These are phyloP conservation scores for Nowakowskiella sp. DNA, from an alignment of 192 early-diverging fungal genomes.

Conservation along the genomic window DNA sequence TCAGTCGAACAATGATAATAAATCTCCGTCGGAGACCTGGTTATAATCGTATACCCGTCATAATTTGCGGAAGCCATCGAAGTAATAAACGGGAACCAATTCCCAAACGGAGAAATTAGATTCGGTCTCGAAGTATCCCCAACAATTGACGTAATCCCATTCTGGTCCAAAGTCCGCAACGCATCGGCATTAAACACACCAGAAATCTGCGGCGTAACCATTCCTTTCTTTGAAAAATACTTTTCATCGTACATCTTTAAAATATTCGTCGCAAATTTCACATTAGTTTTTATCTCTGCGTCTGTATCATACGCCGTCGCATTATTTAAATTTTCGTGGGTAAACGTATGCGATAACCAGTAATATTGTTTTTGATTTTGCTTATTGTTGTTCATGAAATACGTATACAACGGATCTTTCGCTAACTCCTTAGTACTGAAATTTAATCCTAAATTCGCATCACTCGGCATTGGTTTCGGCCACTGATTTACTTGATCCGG, in stretches of 20 bases:
- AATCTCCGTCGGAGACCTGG: conserved; percentile 26
- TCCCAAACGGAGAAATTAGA: conserved; percentile 7
- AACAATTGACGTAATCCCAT: conserved; percentile 26
- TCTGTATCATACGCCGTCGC: conserved; percentile 22
- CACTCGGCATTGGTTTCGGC: too few relatives aligned
- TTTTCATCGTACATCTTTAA: conserved; percentile 9
- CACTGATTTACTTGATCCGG: too few relatives aligned
- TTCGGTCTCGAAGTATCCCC: conserved; percentile 27
- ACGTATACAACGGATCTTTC: conserved; percentile 26
- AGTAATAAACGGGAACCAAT: conserved; percentile 20
- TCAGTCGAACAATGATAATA: conserved; percentile 24
- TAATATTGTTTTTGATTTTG: too few relatives aligned
- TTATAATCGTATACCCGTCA: conserved; percentile 33
- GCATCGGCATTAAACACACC: conserved; percentile 39
- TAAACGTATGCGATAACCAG: conserved; percentile 35
- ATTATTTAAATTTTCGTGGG: conserved; percentile 34
- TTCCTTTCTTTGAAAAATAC: conserved; percentile 21
- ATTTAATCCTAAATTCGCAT: too few relatives aligned
- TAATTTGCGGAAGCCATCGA: conserved; percentile 29
- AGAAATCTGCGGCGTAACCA: conserved; percentile 37
- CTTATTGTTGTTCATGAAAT: conserved; percentile 6
- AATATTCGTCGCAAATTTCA: conserved; percentile 24
- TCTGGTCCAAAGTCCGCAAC: conserved; percentile 17
- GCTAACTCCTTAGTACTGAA: not conserved
- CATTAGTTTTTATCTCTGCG: conserved; percentile 32